phyloP scores from a whole-genome alignment of 805 yeast genomes.

The Candida caryicola region DNA sequence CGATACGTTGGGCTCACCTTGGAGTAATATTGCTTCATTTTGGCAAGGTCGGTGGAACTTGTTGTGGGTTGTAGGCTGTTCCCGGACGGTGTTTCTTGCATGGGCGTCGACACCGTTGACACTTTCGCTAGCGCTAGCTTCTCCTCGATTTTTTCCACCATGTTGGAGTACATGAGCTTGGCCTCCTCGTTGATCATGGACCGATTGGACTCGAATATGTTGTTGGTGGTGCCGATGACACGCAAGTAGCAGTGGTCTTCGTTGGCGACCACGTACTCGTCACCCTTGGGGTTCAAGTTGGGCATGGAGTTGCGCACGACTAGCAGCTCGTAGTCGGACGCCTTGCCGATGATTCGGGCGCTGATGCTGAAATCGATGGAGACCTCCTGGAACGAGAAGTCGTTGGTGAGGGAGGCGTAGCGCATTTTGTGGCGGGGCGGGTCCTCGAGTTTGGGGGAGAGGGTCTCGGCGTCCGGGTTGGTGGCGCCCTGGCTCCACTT shows the following conservation, averaged over 20 bases:
- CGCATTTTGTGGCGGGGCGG: conserved; percentile 6
- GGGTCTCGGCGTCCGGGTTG: background rate
- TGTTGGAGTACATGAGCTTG: conserved; percentile 26
- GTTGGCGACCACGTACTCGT: conserved; percentile 31
- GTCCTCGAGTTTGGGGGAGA: conserved; percentile 8
- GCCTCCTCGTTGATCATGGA: conserved; percentile 33
- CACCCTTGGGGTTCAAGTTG: conserved; percentile 14
- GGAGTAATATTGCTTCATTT: conserved; percentile 28
- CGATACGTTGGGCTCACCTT: conserved; percentile 11
- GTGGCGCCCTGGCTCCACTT: conserved; percentile 19
- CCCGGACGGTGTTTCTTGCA: background rate
- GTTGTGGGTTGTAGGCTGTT: conserved; percentile 14
- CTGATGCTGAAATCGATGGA: conserved; percentile 32
- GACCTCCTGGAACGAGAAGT: conserved; percentile 29
- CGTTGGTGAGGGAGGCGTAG: conserved; percentile 21
- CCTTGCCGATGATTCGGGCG: conserved; percentile 38
- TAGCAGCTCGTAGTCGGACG: conserved; percentile 26
- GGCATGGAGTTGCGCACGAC: conserved; percentile 14
- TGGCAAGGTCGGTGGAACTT: conserved; percentile 24
- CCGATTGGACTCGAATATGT: conserved; percentile 27
- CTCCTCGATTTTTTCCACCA: conserved; percentile 28
- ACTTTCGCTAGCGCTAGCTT: conserved; percentile 26
- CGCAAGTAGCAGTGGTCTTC: conserved; percentile 26
- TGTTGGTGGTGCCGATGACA: conserved; percentile 22
- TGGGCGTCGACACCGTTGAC: conserved; percentile 4